Percentiles rank a stretch among this genome's conserved stretches.
phyloP scores from a whole-genome alignment of 2,329 filamentous ascomycete genomes.

The Phialophora chinensis region DNA sequence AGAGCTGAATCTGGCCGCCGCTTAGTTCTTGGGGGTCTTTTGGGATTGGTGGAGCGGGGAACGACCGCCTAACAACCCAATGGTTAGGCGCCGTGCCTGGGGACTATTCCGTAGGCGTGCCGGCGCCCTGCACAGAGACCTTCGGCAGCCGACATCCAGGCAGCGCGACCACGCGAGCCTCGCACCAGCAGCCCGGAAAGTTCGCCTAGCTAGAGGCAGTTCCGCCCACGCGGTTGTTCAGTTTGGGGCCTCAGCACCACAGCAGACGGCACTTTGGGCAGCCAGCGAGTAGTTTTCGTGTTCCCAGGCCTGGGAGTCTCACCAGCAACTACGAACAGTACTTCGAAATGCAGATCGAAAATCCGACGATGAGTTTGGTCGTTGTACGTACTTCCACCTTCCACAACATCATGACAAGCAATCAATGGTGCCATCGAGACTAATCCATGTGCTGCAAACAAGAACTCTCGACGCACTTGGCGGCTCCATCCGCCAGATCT shows the following conservation, averaged over 20 bases:
- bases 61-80: slow-evolving; percentile 6
- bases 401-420: background rate
- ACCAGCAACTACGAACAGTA: too few species aligned
- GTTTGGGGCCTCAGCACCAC: background rate
- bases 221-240: background rate
- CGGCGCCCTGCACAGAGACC: background rate
- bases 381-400: background rate
- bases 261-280: too few species aligned
- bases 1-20: slow-evolving; percentile 14
- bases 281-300: too few species aligned
- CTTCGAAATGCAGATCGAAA: too few species aligned
- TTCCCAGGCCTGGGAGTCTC: too few species aligned
- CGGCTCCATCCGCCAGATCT: background rate
- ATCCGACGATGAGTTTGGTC: background rate
- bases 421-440: background rate
- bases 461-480: background rate
- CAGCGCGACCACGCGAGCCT: background rate
- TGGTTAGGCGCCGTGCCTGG: slow-evolving; percentile 2
- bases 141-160: background rate
- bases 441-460: too few species aligned
- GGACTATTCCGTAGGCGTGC: background rate
- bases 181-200: background rate
- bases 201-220: slow-evolving; percentile 1
- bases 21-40: slow-evolving; percentile 1
- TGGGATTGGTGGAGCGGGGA: slow-evolving; percentile 11